phyloP scores from a whole-genome alignment of 2,329 filamentous ascomycete species.

The Exutisphaerella laricina region DNA sequence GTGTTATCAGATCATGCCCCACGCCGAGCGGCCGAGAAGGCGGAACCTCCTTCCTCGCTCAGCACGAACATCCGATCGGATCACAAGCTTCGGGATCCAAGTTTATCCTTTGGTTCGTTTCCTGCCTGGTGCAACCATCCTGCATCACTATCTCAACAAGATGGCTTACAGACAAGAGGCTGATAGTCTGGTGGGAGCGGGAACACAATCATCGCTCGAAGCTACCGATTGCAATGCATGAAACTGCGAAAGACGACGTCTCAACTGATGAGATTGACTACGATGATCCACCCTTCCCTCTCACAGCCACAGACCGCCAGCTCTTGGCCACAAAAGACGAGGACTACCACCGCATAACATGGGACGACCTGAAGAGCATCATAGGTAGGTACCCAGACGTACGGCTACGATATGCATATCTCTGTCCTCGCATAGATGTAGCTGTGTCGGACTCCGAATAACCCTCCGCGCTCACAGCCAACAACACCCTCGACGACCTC shows the following conservation, averaged over 20 bases:
- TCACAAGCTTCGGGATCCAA: background rate
- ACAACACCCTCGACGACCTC: conserved; percentile 51
- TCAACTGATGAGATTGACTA: conserved; percentile 28
- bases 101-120: too few relatives aligned
- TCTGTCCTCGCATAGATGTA: background rate
- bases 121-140: too few relatives aligned
- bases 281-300: conserved; percentile 38
- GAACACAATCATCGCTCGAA: too few relatives aligned
- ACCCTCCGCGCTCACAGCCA: conserved; percentile 22
- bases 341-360: conserved; percentile 48
- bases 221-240: too few relatives aligned
- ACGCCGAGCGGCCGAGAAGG: background rate
- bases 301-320: conserved; percentile 47
- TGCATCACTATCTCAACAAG: background rate
- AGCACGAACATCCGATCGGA: background rate
- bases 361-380: conserved; percentile 48
- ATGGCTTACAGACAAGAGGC: too few relatives aligned
- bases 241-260: conserved; percentile 7
- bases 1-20: background rate
- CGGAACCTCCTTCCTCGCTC: background rate
- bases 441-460: background rate
- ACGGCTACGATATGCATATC: background rate
- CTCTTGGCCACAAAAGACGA: conserved; percentile 49
- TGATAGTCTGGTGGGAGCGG: too few relatives aligned
- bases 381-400: conserved; percentile 43